phyloP scores from a whole-genome alignment of 2,329 filamentous ascomycete genomes.

The Xylaria sp. region DNA sequence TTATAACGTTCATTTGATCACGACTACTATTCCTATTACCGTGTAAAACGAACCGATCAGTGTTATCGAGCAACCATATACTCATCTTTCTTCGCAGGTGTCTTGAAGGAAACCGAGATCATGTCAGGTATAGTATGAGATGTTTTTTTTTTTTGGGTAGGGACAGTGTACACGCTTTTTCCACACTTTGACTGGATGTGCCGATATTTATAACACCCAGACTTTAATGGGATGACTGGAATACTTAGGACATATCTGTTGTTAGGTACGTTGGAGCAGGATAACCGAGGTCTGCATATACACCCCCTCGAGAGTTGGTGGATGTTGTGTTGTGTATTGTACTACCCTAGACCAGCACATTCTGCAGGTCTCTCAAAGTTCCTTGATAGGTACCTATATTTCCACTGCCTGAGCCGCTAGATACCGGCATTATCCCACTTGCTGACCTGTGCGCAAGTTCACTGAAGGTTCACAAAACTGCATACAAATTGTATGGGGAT shows the following conservation, averaged over 20 bases:
- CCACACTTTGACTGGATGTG: no score
- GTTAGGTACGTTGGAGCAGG: no score
- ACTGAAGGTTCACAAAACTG: conserved; percentile 26
- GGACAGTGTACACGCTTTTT: no score
- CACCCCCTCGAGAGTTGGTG: no score
- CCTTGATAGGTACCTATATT: no score
- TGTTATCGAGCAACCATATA: no score
- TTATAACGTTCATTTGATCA: neutral
- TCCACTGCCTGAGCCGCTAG: no score
- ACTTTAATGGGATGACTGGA: no score
- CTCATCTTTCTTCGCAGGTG: neutral
- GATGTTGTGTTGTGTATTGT: no score
- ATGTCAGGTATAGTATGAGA: neutral
- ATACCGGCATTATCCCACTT: neutral
- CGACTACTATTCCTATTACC: neutral
- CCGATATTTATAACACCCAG: no score
- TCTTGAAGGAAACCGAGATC: neutral
- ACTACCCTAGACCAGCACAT: neutral
- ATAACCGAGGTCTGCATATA: no score
- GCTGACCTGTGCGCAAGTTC: conserved; percentile 13
- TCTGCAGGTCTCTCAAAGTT: neutral
- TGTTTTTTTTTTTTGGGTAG: neutral
- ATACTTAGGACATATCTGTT: no score
- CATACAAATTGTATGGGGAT: conserved; percentile 32
- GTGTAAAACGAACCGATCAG: neutral